These are phyloP conservation scores for Rhizophlyctis rosea DNA, from an alignment of 192 early-diverging fungal species.

Conservation along the genomic window DNA sequence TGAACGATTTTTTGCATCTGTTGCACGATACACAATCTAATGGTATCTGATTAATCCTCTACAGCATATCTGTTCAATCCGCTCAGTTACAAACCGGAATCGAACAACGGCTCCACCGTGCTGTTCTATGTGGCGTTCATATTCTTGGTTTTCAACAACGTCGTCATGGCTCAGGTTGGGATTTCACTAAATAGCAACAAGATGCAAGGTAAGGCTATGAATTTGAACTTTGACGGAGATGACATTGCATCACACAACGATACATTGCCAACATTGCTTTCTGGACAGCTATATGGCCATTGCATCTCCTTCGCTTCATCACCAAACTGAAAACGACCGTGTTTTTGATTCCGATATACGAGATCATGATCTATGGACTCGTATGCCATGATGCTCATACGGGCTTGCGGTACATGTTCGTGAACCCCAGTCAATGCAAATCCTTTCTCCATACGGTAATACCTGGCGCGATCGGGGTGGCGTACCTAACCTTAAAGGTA, in stretches of 20 bases:
- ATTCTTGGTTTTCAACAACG: not conserved
- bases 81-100: conserved; percentile 1
- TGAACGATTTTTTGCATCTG: no score
- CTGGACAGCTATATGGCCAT: conserved; percentile 21
- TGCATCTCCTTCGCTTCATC: conserved; percentile 14
- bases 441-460: conserved; percentile 4
- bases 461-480: conserved; percentile 1
- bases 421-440: not conserved
- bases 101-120: not conserved
- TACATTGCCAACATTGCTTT: no score
- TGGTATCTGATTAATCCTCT: no score
- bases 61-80: conserved; percentile 19
- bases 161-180: conserved; percentile 14
- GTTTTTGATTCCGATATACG: conserved; percentile 25
- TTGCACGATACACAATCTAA: no score
- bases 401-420: not conserved
- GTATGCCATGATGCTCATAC: conserved; percentile 14
- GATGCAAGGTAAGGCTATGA: conserved; percentile 15
- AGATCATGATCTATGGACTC: conserved; percentile 14
- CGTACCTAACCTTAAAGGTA: conserved; percentile 18
- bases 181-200: conserved; percentile 14
- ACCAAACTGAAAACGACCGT: conserved; percentile 20
- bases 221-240: no score
- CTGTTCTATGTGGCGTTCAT: conserved; percentile 21
- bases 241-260: no score